Base-by-base conservation (phyloP, 1,139 yeast genomes). In the Yamadazyma membranifaciens region DNA sequence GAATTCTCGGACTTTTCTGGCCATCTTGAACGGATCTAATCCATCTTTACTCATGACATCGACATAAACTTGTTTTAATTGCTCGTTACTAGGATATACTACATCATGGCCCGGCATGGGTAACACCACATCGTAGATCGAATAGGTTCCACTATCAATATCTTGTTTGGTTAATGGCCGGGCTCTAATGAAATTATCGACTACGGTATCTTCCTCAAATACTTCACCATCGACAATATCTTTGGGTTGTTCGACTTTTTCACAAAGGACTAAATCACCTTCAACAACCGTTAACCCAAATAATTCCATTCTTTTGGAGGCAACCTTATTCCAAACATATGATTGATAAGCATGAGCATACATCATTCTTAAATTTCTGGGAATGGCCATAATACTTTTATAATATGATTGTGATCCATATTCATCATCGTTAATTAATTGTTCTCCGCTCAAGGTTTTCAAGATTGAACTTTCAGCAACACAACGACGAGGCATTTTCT, bases 341-440 rank as follows among this genome's bases (percentile, higher is more conserved):
- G 97, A 88, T 64, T 94, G 98, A 59, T 94, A 94, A 2, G 98
- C 96, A 64, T 94, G 99, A 2, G 85, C 96, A 58, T 94, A 94
- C 95, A 94, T 92, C 47, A 89, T 80, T 56, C 96, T 75, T 57
- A 94, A 71, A 58, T 91, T 91, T 61, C 96, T 78, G 33, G 98
- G 98, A 50, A 94, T 86, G 44, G 91, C 79, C 84, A 86, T 83
- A 38, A 94, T 75, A n/a, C 95, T 92, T 50, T 79, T 80, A 54
- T 87, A 80, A 57, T 83, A 85, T 4, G 83, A 68, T 11, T 73
- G 68, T n/a, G 62, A 47, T 31, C 66, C 52, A 53, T 70, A 83
- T 14, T 65, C 72, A 10, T 73, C 78, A 37, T 72, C 67, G 16
- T 62, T 74, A 11, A 69, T 71, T 31, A 65, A 67, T 46, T 71